A percentile compares a stretch with the other conserved stretches of the same genome.
phyloP scores from a whole-genome alignment of 441 rosid genomes.

The Manihot esculenta region DNA sequence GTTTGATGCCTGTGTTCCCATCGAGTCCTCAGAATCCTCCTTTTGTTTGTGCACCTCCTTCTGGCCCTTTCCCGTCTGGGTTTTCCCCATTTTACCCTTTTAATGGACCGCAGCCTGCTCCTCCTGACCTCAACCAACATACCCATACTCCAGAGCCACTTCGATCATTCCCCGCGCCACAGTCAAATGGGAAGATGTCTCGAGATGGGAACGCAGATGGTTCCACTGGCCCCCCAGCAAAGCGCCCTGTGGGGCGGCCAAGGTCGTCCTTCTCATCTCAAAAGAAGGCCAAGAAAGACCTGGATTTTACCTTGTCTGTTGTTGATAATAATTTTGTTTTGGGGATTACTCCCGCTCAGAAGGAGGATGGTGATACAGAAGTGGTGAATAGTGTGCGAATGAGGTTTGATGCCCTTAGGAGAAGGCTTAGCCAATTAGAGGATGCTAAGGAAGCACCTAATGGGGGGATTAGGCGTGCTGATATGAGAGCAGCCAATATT shows the following conservation, averaged over 20 bases:
- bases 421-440: conserved; percentile 59
- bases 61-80: conserved; percentile 62
- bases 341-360: conserved; percentile 38
- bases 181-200: conserved; percentile 30
- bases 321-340: conserved; percentile 26
- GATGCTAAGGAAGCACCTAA: conserved; percentile 42
- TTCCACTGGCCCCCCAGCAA: conserved; percentile 15
- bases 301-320: conserved; percentile 13
- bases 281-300: conserved; percentile 23
- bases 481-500: conserved; percentile 53
- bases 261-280: not conserved
- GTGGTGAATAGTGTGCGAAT: conserved; percentile 42
- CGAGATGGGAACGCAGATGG: conserved; percentile 16
- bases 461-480: conserved; percentile 50
- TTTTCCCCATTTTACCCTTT: conserved; percentile 65
- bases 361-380: conserved; percentile 59
- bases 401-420: conserved; percentile 58
- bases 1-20: conserved; percentile 59
- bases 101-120: conserved; percentile 33
- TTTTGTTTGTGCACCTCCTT: conserved; percentile 45
- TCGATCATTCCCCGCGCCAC: conserved; percentile 27
- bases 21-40: conserved; percentile 44
- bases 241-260: not conserved
- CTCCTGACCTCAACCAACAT: conserved; percentile 39
- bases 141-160: conserved; percentile 37